These are phyloP conservation scores for Eucalyptus pauciflora DNA, from an alignment of 345 rosid genomes.

Conservation along the genomic window DNA sequence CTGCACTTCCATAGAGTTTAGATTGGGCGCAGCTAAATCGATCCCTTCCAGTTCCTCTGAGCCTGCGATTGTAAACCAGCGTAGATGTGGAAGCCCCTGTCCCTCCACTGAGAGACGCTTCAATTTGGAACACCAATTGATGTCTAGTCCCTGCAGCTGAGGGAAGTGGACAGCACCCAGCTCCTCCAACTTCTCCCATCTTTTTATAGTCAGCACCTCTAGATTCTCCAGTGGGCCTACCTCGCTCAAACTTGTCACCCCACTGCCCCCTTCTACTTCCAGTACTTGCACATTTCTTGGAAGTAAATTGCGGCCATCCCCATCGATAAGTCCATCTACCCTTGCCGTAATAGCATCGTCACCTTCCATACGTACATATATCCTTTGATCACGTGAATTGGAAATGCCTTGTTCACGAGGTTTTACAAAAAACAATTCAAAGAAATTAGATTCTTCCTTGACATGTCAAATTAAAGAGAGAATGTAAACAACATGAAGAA, in stretches of 20 bases:
- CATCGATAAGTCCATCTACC: fast-evolving
- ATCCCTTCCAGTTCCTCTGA: not conserved
- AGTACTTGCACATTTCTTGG: fast-evolving
- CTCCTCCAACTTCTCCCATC: too few species aligned
- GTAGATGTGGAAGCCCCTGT: not conserved
- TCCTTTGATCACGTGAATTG: too few species aligned
- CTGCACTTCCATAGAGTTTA: fast-evolving
- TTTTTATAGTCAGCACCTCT: fast-evolving
- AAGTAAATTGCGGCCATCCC: not conserved
- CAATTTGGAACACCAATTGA: fast-evolving
- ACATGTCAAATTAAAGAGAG: not conserved
- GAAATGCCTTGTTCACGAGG: fast-evolving
- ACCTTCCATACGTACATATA: too few species aligned
- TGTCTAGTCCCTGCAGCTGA: fast-evolving
- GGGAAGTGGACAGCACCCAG: not conserved
- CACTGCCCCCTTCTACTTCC: fast-evolving
- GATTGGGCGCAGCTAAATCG: too few species aligned
- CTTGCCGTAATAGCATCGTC: too few species aligned
- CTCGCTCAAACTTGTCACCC: not conserved
- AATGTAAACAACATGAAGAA: not conserved
- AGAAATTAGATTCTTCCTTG: not conserved
- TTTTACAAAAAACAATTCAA: not conserved
- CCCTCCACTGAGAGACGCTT: not conserved
- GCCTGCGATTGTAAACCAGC: fast-evolving
- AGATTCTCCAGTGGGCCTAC: not conserved